Conservation (phyloP, 805 yeast genomes). For the Phaffomyces thermotolerans region DNA sequence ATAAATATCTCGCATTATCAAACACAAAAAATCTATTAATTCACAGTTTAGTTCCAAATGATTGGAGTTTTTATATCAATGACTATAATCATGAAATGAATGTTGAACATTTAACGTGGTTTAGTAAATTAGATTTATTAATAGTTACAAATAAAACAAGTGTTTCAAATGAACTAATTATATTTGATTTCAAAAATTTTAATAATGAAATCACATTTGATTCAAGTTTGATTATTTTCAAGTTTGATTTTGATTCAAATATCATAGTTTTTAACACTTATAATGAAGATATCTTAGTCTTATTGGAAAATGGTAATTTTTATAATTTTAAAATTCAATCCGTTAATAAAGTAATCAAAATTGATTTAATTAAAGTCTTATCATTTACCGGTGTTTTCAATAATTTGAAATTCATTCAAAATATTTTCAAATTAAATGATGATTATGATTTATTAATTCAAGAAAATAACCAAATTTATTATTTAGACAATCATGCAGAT, state of each 20-base stretch:
- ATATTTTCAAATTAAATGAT: conserved; percentile 10
- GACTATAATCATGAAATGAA: conserved; percentile 18
- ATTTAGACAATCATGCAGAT: conserved; percentile 9
- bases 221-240: conserved; percentile 22
- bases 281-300: conserved; percentile 18
- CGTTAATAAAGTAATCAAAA: conserved; percentile 11
- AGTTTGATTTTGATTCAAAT: conserved; percentile 21
- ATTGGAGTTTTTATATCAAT: conserved; percentile 24
- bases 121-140: conserved; percentile 12
- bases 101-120: conserved; percentile 17
- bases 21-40: conserved; percentile 16
- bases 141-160: conserved; percentile 15
- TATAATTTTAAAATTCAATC: conserved; percentile 21
- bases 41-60: conserved; percentile 16
- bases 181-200: conserved; percentile 20
- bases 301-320: conserved; percentile 12
- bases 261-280: conserved; percentile 15
- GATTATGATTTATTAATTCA: conserved; percentile 18
- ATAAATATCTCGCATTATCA: conserved; percentile 18
- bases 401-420: conserved; percentile 5
- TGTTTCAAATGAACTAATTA: conserved; percentile 18
- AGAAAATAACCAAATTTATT: conserved; percentile 21
- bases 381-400: conserved; percentile 14
- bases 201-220: conserved; percentile 14
- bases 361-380: conserved; percentile 16